phyloP scores from a whole-genome alignment of 768 basidiomycete species.

The Mycena sanguinolenta region DNA sequence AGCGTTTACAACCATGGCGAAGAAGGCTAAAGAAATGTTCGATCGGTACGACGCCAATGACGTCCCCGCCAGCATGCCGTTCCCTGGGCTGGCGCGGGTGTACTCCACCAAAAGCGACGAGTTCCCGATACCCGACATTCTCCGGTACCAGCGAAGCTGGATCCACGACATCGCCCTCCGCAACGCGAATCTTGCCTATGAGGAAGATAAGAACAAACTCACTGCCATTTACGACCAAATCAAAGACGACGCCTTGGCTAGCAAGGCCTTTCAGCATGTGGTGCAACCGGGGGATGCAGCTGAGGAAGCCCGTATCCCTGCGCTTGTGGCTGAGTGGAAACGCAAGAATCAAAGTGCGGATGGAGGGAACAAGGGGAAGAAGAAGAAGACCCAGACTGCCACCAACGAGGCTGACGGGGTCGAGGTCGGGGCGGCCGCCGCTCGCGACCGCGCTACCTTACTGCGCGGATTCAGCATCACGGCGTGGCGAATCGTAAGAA shows the following conservation, averaged over 20 bases:
- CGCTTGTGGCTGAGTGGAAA: conserved; percentile 22
- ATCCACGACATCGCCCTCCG: conserved; percentile 22
- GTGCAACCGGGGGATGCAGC: neutral
- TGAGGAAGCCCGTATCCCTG: conserved; percentile 10
- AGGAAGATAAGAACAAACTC: neutral
- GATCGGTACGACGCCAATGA: neutral
- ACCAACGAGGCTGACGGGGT: neutral
- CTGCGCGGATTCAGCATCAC: conserved; percentile 15
- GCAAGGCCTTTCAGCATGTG: conserved; percentile 27
- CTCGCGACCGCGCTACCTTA: neutral
- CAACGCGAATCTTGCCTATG: neutral
- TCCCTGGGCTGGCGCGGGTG: conserved; percentile 5
- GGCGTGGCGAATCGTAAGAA: conserved; percentile 13
- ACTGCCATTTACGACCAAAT: neutral
- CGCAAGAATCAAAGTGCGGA: neutral
- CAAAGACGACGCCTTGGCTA: conserved; percentile 17
- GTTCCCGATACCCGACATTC: conserved; percentile 15
- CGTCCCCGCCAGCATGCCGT: conserved; percentile 26
- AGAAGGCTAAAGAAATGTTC: conserved; percentile 32
- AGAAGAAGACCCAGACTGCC: neutral
- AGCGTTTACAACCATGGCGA: neutral
- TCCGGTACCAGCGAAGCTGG: conserved; percentile 21
- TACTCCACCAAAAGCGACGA: neutral
- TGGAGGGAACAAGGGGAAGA: too few species aligned
- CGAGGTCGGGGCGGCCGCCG: too few species aligned